phyloP scores from a whole-genome alignment of 2,329 filamentous ascomycete species.

The Diaporthe helianthi region DNA sequence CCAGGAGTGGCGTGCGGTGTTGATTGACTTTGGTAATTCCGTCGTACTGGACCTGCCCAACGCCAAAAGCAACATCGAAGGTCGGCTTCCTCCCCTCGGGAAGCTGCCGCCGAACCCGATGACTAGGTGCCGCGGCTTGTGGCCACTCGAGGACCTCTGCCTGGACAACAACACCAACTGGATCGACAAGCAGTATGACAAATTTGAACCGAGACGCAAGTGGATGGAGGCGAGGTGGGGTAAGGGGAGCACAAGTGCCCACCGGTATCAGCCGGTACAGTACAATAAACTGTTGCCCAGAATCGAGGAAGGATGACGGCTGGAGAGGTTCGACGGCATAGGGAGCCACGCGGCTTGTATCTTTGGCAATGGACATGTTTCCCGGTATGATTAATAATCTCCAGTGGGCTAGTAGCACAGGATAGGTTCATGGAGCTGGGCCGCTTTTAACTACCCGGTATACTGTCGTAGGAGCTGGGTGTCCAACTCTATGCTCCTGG shows the following conservation, averaged over 20 bases:
- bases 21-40: not conserved
- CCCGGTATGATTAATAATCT: not conserved
- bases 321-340: not conserved
- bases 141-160: not conserved
- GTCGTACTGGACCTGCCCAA: not conserved
- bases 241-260: too few relatives aligned
- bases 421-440: not conserved
- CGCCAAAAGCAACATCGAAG: not conserved
- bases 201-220: too few relatives aligned
- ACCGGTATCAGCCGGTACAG: too few relatives aligned
- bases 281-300: not conserved
- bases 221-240: too few relatives aligned
- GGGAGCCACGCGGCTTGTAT: not conserved
- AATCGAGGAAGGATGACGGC: not conserved
- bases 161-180: too few relatives aligned
- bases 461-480: not conserved
- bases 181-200: too few relatives aligned
- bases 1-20: not conserved
- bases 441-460: not conserved
- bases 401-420: not conserved
- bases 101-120: not conserved
- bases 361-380: not conserved
- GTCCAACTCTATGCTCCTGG: not conserved
- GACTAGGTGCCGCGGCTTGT: not conserved
- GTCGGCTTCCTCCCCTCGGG: not conserved